These are phyloP conservation scores for Aspergillus sclerotioniger DNA, from an alignment of 495 filamentous ascomycete genomes.

Conservation along the genomic window DNA sequence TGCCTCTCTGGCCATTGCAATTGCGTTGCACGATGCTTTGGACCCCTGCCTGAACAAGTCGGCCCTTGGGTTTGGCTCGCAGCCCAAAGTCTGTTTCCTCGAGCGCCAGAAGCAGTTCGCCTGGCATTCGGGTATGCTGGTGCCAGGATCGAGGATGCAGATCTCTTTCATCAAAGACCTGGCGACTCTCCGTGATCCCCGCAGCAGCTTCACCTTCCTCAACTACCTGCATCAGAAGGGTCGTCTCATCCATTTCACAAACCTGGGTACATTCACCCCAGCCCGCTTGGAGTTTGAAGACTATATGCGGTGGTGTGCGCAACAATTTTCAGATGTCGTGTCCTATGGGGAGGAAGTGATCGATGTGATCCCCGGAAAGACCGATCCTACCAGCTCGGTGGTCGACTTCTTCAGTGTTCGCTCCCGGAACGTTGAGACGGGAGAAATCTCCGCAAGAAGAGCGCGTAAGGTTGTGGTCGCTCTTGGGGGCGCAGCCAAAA, in stretches of 20 bases:
- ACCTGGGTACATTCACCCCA: slow-evolving; percentile 84
- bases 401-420: slow-evolving; percentile 55
- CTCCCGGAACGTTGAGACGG: slow-evolving; percentile 52
- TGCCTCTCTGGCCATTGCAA: slow-evolving; percentile 87
- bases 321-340: slow-evolving; percentile 75
- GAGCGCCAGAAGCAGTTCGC: slow-evolving; percentile 81
- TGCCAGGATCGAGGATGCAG: slow-evolving; percentile 93
- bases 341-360: slow-evolving; percentile 75
- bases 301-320: slow-evolving; percentile 90
- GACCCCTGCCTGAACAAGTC: slow-evolving; percentile 34
- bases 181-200: slow-evolving; percentile 81
- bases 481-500: slow-evolving; percentile 73
- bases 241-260: slow-evolving; percentile 83
- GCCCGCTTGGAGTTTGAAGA: slow-evolving; percentile 88
- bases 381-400: slow-evolving; percentile 28
- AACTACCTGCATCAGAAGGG: slow-evolving; percentile 83
- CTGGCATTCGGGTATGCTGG: slow-evolving; percentile 94
- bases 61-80: slow-evolving; percentile 24
- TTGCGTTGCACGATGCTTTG: slow-evolving; percentile 77
- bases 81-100: slow-evolving; percentile 75
- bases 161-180: slow-evolving; percentile 98
- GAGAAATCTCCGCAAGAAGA: slow-evolving; percentile 49
- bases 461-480: slow-evolving; percentile 86
- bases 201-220: slow-evolving; percentile 90
- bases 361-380: slow-evolving; percentile 45